Base-by-base conservation (phyloP, 1,139 yeast genomes). In the Yamadazyma atlantica region DNA sequence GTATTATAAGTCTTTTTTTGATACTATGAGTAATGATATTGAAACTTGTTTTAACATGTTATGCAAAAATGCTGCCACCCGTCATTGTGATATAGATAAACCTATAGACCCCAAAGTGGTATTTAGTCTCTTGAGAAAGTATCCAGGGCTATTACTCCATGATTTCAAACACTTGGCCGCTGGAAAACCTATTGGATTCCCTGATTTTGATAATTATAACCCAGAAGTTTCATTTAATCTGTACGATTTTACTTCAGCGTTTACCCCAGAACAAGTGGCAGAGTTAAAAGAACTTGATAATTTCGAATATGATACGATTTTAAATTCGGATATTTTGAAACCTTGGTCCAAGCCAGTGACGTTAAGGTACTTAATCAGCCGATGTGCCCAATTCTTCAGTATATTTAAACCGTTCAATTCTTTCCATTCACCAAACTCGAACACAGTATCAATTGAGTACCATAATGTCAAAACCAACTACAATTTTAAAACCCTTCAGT, bases 311-410 rank as follows among this genome's bases (percentile, higher is more conserved):
- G 29, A 34, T 9, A 12, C 32, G 4, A 38, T 51, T 7, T 41
- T 51, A 2, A 35, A 38, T 14, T 14, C 26, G 3, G 16, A 35
- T 5, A 50, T 66, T 10, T 52, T 67, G 13, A 54, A 47, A 3
- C 38, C 48, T 2, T 82, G 89, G 89, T 51, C 57, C 35, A 59
- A 40, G 2, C 79, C 85, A 1, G 67, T 80, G 13, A 82, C 88
- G 0, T 52, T 80, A 28, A 57, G 80, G 36, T 76, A 76, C 46
- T 66, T 83, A 41, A 76, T 84, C 1, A 73, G 76, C 1, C 59
- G 87, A 39, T 50, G 75, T 6, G 63, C 80, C 1, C 83, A 80
- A 48, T 53, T 79, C 23, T 75, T 71, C 44, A 41, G 51, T 4
- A 38, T 67, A 4, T 46, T 77, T 10, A 49, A 62, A 4, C 56